Evolutionary conservation across 148 eudicot species (phyloP), one percentile per base, ranked within the genome.

Genomic region (Nyssa sinensis): DNA sequence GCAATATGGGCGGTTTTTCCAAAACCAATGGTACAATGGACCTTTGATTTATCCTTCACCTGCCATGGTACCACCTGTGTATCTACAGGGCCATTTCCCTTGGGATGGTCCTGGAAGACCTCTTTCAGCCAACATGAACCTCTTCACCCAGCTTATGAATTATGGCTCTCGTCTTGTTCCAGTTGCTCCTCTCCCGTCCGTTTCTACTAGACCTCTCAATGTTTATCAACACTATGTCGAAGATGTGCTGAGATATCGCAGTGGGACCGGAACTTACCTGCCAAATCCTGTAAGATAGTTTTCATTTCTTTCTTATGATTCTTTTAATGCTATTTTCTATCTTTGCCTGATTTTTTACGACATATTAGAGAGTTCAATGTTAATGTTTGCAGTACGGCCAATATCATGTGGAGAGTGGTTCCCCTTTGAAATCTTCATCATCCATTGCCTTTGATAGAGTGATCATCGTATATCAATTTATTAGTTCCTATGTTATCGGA

Each of bases 201-300:
- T 69, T 62, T 61, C 97, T 7, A 81, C 63, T 67, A 82, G 94
- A 84, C 91, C 90, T 37, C 70, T 84, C 62, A 69, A 77, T 62
- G 84, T 83, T 39, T 94, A 86, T 80, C 97, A 84, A 64, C 86
- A 21, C 14, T 86, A 84, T 81, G 86, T 71, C 35, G 93, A 91
- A 73, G 97, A 88, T 66, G 33, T 84, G 30, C 93, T 91, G 4
- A 87, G 86, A 86, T 81, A 84, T 68, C 96, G 97, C 23, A 84
- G 87, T 75, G 97, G 98, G 74, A 94, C 97, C 19, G 98, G 98
- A 72, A 92, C 98, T 47, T 92, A 92, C 79, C 79, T 94, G 66
- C 98, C 97, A 16, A 87, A 86, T 81, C 98, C 85, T 47, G 98
- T 94, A 85, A 88, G 93, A 41, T 62, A 69, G 13, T 51, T 62